A percentile compares a stretch with the other conserved stretches of the same genome.
phyloP scores from a whole-genome alignment of 371 early-diverging fungal species.

The Circinella umbellata region DNA sequence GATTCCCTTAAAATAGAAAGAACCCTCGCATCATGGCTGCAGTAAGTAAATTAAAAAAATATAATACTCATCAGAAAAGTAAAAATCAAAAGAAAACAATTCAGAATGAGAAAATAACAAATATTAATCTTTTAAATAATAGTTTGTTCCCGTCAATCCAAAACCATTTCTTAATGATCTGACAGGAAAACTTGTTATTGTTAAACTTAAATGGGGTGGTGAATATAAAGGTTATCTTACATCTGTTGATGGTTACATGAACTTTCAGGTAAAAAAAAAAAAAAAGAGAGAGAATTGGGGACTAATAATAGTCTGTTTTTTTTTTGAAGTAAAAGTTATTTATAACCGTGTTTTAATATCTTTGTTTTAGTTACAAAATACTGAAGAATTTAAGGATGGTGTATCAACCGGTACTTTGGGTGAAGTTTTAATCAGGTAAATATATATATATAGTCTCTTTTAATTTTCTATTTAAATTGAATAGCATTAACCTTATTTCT shows the following conservation, averaged over 20 bases:
- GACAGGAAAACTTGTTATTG: conserved; percentile 90
- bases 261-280: conserved; percentile 77
- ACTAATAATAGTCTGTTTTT: too few relatives aligned
- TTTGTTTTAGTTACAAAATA: conserved; percentile 76
- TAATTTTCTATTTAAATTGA: too few relatives aligned
- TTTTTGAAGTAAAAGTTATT: background rate
- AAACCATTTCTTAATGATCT: conserved; percentile 94
- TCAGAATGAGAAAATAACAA: too few relatives aligned
- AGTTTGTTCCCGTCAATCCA: conserved; percentile 96
- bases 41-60: too few relatives aligned
- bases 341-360: background rate
- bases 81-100: too few relatives aligned
- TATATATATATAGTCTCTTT: too few relatives aligned
- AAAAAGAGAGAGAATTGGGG: too few relatives aligned
- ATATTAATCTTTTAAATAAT: background rate
- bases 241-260: conserved; percentile 97
- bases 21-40: too few relatives aligned
- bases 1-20: too few relatives aligned
- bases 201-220: conserved; percentile 97
- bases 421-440: conserved; percentile 90
- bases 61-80: too few relatives aligned
- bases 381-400: conserved; percentile 96
- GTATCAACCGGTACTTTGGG: conserved; percentile 87
- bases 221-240: conserved; percentile 95
- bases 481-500: too few relatives aligned